Percentiles rank a stretch among this genome's conserved stretches.
These are phyloP conservation scores for Tylopilus vinaceipallidus DNA, from an alignment of 768 basidiomycete species.

Conservation along the genomic window DNA sequence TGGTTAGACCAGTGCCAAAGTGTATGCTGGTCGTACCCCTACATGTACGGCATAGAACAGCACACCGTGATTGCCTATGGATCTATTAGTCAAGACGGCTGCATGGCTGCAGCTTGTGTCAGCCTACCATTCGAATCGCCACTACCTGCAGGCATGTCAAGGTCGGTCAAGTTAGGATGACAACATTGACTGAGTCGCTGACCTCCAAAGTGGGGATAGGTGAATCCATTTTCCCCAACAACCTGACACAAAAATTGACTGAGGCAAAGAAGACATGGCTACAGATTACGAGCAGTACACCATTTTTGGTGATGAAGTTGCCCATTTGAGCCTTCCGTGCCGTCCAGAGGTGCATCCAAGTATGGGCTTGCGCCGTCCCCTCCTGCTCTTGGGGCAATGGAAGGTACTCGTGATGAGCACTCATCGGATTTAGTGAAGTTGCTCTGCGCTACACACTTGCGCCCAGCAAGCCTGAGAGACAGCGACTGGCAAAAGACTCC, in stretches of 20 bases:
- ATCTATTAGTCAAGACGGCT: background rate
- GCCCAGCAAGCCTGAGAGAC: too few relatives aligned
- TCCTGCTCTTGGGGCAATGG: constrained; percentile 1
- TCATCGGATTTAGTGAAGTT: too few relatives aligned
- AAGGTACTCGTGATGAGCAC: background rate
- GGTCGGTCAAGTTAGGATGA: background rate
- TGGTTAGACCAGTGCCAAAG: background rate
- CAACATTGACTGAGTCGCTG: too few relatives aligned
- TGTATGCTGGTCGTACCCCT: too few relatives aligned
- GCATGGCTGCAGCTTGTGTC: too few relatives aligned
- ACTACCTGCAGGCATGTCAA: constrained; percentile 41
- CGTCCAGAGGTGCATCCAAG: background rate
- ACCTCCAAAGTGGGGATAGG: constrained; percentile 61
- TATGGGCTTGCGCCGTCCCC: background rate
- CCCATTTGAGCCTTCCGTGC: background rate
- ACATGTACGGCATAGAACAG: constrained; percentile 54
- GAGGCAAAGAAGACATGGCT: constrained; percentile 59
- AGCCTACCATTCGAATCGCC: constrained; percentile 57
- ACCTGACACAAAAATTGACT: constrained; percentile 65
- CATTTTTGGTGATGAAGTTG: constrained; percentile 37
- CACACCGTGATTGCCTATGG: constrained; percentile 50
- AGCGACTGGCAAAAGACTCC: too few relatives aligned
- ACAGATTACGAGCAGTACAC: constrained; percentile 55
- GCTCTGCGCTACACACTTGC: too few relatives aligned
- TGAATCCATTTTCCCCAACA: constrained; percentile 52